Evolutionary conservation across 345 rosid genomes (phyloP).

Genomic region (Hirschfeldia incana): DNA sequence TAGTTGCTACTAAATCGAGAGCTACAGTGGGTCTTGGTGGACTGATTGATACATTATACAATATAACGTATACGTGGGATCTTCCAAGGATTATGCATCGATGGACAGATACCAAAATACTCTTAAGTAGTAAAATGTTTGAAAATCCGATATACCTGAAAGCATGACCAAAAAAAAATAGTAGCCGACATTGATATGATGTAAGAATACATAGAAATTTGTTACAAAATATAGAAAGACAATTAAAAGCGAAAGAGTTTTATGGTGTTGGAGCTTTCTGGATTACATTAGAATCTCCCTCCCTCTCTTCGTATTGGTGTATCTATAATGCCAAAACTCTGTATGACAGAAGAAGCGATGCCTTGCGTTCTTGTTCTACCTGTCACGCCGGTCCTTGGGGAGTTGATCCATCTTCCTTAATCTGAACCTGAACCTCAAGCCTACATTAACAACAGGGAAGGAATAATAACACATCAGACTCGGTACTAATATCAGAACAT

Average conservation of each 20-base stretch:
- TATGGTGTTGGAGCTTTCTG: not conserved
- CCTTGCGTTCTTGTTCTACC: slow-evolving; percentile 42
- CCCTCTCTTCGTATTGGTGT: slow-evolving; percentile 11
- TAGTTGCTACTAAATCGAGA: not conserved
- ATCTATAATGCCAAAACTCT: slow-evolving; percentile 31
- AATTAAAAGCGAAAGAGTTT: not conserved
- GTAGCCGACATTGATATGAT: not conserved
- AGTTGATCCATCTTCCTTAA: slow-evolving; percentile 73
- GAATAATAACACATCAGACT: slow-evolving; percentile 2
- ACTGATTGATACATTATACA: too few relatives aligned
- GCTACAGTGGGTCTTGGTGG: too few relatives aligned
- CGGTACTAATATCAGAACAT: not conserved
- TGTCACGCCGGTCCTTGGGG: slow-evolving; percentile 76
- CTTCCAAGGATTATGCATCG: too few relatives aligned
- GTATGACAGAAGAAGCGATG: slow-evolving; percentile 17
- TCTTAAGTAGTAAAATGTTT: not conserved
- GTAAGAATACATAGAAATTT: not conserved
- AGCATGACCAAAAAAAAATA: not conserved
- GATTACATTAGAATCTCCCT: not conserved
- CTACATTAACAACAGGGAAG: slow-evolving; percentile 41
- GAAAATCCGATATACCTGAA: not conserved
- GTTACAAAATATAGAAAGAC: not conserved
- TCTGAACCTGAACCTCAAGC: slow-evolving; percentile 71
- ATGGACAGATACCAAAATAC: too few relatives aligned
- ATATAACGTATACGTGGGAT: too few relatives aligned